Conservation (phyloP, 768 basidiomycete species). For the Psilocybe cubensis region DNA sequence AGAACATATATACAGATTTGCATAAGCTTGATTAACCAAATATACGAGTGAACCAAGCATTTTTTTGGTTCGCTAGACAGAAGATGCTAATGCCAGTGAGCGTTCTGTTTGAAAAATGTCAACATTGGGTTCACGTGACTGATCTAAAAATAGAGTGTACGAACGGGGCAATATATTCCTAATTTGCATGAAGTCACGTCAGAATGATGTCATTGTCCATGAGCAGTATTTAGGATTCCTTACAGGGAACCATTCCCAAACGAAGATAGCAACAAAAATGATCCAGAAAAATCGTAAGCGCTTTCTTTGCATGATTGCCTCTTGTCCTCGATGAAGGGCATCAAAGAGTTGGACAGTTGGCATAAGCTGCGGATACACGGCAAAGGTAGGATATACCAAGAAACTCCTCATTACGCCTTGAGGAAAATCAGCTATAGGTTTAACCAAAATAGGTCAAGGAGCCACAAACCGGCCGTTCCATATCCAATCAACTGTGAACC, state of each 20-base stretch:
- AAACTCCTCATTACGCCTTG: conserved; percentile 40
- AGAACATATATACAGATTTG: not conserved
- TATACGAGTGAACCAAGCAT: conserved; percentile 42
- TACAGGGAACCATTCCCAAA: conserved; percentile 46
- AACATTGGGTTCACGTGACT: not conserved
- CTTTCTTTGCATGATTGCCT: conserved; percentile 40
- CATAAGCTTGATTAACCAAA: conserved; percentile 34
- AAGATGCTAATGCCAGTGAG: conserved; percentile 52
- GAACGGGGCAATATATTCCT: conserved; percentile 26
- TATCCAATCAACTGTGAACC: conserved; percentile 42
- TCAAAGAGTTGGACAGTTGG: conserved; percentile 46
- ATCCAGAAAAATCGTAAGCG: conserved; percentile 49
- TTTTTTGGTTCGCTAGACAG: conserved; percentile 44
- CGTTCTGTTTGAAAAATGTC: conserved; percentile 16
- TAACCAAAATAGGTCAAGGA: not conserved
- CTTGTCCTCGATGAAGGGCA: conserved; percentile 45
- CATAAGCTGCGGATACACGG: conserved; percentile 43
- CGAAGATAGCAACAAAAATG: conserved; percentile 41
- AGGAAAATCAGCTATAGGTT: not conserved
- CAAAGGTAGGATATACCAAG: conserved; percentile 51
- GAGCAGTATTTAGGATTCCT: too few species aligned
- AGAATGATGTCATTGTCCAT: too few species aligned
- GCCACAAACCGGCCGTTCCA: conserved; percentile 32
- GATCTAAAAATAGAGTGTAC: not conserved
- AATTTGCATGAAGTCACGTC: not conserved